These are phyloP conservation scores for Aspergillus sp. DNA, from an alignment of 2,329 filamentous ascomycete genomes.

Conservation along the genomic window DNA sequence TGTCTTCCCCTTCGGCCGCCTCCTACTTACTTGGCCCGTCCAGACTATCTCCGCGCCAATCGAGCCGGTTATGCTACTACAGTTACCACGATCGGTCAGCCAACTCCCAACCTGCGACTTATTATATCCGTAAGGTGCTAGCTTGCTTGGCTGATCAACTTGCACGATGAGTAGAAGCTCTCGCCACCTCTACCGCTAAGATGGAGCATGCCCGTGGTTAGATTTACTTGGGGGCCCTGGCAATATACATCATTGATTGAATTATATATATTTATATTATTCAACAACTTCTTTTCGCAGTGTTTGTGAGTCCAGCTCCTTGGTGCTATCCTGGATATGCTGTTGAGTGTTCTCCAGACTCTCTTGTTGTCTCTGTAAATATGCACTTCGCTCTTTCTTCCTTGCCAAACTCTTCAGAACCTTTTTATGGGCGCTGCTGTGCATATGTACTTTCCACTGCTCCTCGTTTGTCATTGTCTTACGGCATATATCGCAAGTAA, in stretches of 20 bases:
- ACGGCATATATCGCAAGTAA: slow-evolving; percentile 68
- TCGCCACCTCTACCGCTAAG: neutral
- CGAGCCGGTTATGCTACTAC: neutral
- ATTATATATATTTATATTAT: slow-evolving; percentile 1
- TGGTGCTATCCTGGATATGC: neutral
- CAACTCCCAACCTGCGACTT: neutral
- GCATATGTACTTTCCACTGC: slow-evolving; percentile 59
- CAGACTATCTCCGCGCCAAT: neutral
- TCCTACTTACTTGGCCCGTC: neutral
- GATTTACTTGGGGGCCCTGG: neutral
- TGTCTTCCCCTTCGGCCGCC: neutral
- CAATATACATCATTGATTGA: neutral
- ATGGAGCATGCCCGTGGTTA: neutral
- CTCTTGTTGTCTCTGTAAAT: slow-evolving; percentile 28
- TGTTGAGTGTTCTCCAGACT: slow-evolving; percentile 1
- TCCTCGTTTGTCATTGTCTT: slow-evolving; percentile 56
- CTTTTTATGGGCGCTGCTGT: slow-evolving; percentile 59
- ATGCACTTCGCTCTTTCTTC: slow-evolving; percentile 32
- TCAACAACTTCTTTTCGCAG: neutral
- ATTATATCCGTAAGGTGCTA: neutral
- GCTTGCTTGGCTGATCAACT: neutral
- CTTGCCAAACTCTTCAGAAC: slow-evolving; percentile 47
- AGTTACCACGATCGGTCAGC: neutral
- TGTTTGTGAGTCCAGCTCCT: slow-evolving; percentile 5
- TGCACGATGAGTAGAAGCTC: neutral